Base-by-base conservation (phyloP, 768 basidiomycete species). In the Amanita pallidorosea region DNA sequence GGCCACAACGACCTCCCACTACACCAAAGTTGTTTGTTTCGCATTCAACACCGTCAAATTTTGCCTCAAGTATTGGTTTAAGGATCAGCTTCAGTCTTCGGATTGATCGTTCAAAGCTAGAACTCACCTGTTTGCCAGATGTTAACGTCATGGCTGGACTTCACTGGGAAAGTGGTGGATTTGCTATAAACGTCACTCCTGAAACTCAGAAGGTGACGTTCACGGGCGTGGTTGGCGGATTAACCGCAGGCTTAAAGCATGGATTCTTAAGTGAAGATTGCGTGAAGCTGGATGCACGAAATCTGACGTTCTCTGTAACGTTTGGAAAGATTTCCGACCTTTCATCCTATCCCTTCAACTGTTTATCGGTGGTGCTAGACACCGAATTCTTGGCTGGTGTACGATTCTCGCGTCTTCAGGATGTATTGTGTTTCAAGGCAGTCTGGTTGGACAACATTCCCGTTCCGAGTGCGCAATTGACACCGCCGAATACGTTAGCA, bases 151-250 rank as follows among this genome's bases (percentile, higher is more conserved):
- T 85, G 37, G 90, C 88, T 12, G 85, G 84, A 1, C 61, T 96
- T 31, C 77, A 88, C 43, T 98, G 95, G 95, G 86, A 95, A 49
- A 94, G 88, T 57, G 95, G 95, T 37, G 93, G 92, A 0, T 93
- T 97, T 60, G 68, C 92, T 45, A 64, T 93, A 49, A 87, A 81
- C 57, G 69, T 90, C 36, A 79, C 83, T 34, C 86, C 92, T 2
- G 82, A 82, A 2, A 79, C 80, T 44, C 73, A 79, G n/a, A 80
- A 75, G 44, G 70, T 87, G 31, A 76, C 81, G 9, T 81, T 96
- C 56, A 82, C 83, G 0, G 88, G 87, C 5, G 80, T 78, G 46
- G 81, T 96, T 8, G 85, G 84, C 15, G 93, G 90, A 1, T 71
- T 97, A 22, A 85, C 83, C 4, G 69, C 85, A 25, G 84, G 86